Evolutionary conservation across 2,329 filamentous ascomycete genomes (phyloP), one percentile per base, ranked within the genome.

Genomic region (Rutstroemia sp.): DNA sequence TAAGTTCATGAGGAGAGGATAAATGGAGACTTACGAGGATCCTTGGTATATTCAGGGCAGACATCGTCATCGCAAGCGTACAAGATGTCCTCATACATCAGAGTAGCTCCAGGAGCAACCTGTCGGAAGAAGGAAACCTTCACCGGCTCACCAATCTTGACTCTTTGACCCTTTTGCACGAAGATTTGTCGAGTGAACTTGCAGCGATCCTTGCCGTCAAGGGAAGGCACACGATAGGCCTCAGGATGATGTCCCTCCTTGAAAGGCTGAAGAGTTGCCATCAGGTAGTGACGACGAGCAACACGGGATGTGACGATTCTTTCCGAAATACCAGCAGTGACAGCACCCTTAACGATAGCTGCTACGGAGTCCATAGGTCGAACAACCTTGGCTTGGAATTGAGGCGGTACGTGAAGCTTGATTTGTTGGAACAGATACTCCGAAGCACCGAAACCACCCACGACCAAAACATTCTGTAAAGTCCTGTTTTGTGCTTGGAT

Each of bases 401-500:
- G 94, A 9, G 94, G 94, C 39, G 94, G 94, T 2, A 99, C 94
- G 71, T 97, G 94, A 47, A 97, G 85, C 75, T 96, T 96, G 78
- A 99, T 97, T 74, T 99, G 94, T 74, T 97, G 92, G 83, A 97
- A 99, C 59, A 99, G 86, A 71, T 97, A 97, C 74, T 99, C 94
- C 7, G 92, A 97, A 30, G 92, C 94, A 76, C 94, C 94, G 71
- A 99, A 99, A 65, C 94, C 94, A 79, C 94, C 94, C 9, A 99
- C 94, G 7, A 99, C 92, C 60, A 99, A 78, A 54, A 99, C 94
- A 71, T 96, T 97, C 79, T 97, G 92, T 56, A 99, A 77, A 38
- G 88, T 83, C 64, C 92, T 81, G 78, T 96, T 97, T 74, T 97
- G 94, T 5, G 92, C 92, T 75, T 97, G 94, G 65, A 99, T 97